phyloP scores from a whole-genome alignment of 345 rosid genomes.

The Mangifera indica region DNA sequence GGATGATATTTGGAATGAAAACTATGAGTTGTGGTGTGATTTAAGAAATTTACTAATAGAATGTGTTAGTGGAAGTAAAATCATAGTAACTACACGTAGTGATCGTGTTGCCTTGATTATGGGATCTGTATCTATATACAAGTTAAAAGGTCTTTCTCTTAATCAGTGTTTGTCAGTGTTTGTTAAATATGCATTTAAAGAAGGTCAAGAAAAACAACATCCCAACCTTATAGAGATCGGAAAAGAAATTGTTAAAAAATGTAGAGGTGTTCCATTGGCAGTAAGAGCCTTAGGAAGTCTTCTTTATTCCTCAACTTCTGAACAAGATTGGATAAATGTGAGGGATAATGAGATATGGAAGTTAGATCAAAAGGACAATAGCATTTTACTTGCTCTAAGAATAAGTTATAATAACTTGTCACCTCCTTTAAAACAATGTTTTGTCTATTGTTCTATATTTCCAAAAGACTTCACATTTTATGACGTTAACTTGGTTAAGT shows the following conservation, averaged over 20 bases:
- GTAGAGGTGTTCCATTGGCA: background rate
- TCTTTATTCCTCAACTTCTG: conserved; percentile 18
- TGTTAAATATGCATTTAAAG: background rate
- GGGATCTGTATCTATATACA: background rate
- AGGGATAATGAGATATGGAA: background rate
- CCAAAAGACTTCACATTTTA: background rate
- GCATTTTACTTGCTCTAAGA: background rate
- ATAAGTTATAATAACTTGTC: background rate
- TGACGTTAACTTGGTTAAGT: background rate
- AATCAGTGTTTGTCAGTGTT: background rate
- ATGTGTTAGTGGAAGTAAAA: background rate
- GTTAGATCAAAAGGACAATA: no score
- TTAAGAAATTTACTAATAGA: no score
- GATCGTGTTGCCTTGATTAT: background rate
- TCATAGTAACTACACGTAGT: background rate
- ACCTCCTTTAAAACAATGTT: background rate
- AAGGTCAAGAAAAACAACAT: background rate
- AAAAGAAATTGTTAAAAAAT: background rate
- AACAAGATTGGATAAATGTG: background rate
- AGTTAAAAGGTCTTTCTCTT: background rate
- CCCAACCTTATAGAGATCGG: background rate
- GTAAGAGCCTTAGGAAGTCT: conserved; percentile 1
- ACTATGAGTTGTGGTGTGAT: background rate
- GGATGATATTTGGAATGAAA: background rate
- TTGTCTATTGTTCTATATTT: background rate